Conservation (phyloP, 2,329 filamentous ascomycete genomes). For the Claviceps sp. region DNA sequence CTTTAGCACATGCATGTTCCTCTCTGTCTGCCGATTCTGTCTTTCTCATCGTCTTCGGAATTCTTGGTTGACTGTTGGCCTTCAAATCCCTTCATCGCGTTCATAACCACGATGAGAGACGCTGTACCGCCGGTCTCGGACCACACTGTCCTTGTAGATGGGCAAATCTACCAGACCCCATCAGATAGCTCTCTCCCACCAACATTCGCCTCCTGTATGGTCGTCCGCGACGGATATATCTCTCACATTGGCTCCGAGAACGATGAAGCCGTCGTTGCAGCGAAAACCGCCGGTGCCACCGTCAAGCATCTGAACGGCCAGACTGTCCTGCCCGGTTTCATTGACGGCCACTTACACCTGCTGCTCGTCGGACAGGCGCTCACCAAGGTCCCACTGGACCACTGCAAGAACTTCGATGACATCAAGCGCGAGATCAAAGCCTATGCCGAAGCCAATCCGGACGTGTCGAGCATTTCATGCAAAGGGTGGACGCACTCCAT, state of each 20-base stretch:
- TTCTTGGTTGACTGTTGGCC: too few relatives aligned
- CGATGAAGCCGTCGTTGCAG: conserved; percentile 12
- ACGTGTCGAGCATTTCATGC: conserved; percentile 35
- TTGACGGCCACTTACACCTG: conserved; percentile 45
- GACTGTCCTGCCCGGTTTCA: conserved; percentile 39
- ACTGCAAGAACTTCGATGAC: conserved; percentile 34
- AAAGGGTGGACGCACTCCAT: conserved; percentile 43
- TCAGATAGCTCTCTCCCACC: neutral
- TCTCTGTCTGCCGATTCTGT: too few relatives aligned
- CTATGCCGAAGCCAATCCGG: conserved; percentile 33
- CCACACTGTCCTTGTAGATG: conserved; percentile 10
- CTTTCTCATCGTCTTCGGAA: too few relatives aligned
- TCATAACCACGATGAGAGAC: conserved; percentile 6
- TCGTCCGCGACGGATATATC: conserved; percentile 21
- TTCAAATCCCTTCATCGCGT: too few relatives aligned
- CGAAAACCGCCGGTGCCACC: conserved; percentile 12
- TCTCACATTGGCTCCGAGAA: conserved; percentile 19
- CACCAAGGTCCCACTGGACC: conserved; percentile 34
- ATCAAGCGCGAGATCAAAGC: conserved; percentile 32
- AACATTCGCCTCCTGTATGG: conserved; percentile 15
- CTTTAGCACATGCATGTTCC: too few relatives aligned
- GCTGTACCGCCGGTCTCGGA: neutral
- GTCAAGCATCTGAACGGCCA: conserved; percentile 17
- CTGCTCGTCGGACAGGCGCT: conserved; percentile 40
- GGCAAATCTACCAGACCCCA: conserved; percentile 10